phyloP scores from a whole-genome alignment of 2,329 filamentous ascomycete species.

The Phaeophleospora eucalypticola region DNA sequence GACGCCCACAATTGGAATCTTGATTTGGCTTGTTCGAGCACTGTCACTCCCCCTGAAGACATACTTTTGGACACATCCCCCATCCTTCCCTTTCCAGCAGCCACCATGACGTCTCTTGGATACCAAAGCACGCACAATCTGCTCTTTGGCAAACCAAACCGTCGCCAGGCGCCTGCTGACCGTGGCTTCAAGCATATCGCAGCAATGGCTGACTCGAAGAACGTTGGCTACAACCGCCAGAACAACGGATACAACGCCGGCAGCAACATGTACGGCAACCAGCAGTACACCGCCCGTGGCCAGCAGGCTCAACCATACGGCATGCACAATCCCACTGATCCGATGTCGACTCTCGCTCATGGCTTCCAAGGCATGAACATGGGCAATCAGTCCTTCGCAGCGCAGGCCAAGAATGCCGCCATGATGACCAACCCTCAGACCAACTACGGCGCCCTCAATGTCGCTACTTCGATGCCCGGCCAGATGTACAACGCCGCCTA shows the following conservation, averaged over 20 bases:
- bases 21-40: conserved; percentile 11
- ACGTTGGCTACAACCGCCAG: conserved; percentile 28
- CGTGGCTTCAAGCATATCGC: conserved; percentile 27
- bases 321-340: conserved; percentile 31
- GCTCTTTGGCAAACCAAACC: conserved; percentile 17
- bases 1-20: conserved; percentile 6
- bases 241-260: conserved; percentile 29
- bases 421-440: conserved; percentile 30
- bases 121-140: conserved; percentile 13
- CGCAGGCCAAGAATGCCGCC: conserved; percentile 33
- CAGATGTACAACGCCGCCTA: conserved; percentile 32
- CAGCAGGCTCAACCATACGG: conserved; percentile 32
- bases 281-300: conserved; percentile 29
- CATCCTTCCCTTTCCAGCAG: conserved; percentile 7
- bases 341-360: conserved; percentile 36
- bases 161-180: conserved; percentile 20
- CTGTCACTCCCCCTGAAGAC: conserved; percentile 6
- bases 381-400: conserved; percentile 32
- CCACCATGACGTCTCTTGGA: conserved; percentile 15
- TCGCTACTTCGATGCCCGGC: conserved; percentile 27
- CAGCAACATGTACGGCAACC: conserved; percentile 27
- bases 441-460: conserved; percentile 28
- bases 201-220: conserved; percentile 32
- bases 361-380: conserved; percentile 40
- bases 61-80: conserved; percentile 10